These are phyloP conservation scores for Cladosporium sp. DNA, from an alignment of 2,329 filamentous ascomycete genomes.

Conservation along the genomic window DNA sequence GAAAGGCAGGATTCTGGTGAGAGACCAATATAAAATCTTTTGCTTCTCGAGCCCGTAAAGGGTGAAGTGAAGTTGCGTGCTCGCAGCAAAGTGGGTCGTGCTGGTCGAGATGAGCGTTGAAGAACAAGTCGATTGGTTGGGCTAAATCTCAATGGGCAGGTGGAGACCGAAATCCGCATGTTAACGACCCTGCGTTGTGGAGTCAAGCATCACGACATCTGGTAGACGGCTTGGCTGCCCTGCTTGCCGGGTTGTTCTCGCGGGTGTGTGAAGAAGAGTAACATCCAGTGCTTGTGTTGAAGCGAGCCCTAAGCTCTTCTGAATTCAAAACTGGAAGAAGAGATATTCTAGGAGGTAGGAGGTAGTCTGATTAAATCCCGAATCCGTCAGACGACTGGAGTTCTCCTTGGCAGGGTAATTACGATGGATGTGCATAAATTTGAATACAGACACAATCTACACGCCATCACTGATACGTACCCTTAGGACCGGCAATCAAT, in stretches of 20 bases:
- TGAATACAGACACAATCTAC: too few relatives aligned
- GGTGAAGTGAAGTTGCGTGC: constrained; percentile 12
- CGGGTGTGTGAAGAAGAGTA: too few relatives aligned
- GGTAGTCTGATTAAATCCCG: too few relatives aligned
- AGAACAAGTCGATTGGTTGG: neutral
- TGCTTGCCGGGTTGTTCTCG: neutral
- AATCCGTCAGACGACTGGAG: too few relatives aligned
- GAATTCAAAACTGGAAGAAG: too few relatives aligned
- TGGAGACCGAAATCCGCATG: neutral
- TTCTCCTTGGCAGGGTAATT: too few relatives aligned
- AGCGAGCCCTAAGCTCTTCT: too few relatives aligned
- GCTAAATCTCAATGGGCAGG: neutral
- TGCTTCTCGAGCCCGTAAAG: neutral
- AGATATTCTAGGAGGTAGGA: too few relatives aligned
- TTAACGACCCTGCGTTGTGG: neutral
- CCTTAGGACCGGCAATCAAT: too few relatives aligned
- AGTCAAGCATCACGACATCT: constrained; percentile 6
- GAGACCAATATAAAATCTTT: neutral
- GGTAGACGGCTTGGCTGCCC: neutral
- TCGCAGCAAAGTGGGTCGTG: constrained; percentile 8
- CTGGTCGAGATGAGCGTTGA: neutral
- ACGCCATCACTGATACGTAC: too few relatives aligned
- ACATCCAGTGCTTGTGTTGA: too few relatives aligned
- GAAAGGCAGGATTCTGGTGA: neutral
- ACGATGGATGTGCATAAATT: too few relatives aligned